phyloP scores from a whole-genome alignment of 73 alveolate genomes.

The Symbiodinium natans region DNA sequence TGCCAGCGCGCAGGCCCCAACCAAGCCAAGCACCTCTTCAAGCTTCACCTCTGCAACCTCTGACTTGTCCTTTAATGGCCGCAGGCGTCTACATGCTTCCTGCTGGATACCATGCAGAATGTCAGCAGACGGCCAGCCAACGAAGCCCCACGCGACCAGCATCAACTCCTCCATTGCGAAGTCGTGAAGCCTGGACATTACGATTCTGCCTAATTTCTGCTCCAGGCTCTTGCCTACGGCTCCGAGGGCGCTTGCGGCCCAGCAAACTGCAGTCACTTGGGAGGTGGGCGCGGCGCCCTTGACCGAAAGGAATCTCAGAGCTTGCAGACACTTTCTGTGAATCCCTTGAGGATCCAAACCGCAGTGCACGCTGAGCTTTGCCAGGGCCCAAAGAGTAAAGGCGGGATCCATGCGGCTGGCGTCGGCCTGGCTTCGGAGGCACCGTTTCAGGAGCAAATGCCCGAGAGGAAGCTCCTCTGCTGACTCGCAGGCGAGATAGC shows the following conservation, averaged over 20 bases:
- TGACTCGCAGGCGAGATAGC: not conserved
- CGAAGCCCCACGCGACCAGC: not conserved
- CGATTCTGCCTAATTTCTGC: not conserved
- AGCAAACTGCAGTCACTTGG: not conserved
- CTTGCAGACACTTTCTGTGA: not conserved
- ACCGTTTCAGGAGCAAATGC: not conserved
- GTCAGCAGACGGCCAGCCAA: not conserved
- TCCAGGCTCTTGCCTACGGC: not conserved
- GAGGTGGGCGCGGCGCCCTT: not conserved
- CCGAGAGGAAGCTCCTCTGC: not conserved
- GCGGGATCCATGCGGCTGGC: no score
- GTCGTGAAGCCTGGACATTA: not conserved
- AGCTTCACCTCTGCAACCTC: not conserved
- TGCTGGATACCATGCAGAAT: not conserved
- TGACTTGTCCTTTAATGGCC: not conserved
- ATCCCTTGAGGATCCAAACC: not conserved
- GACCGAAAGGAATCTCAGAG: not conserved
- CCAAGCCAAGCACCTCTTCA: not conserved
- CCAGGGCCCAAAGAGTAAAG: not conserved
- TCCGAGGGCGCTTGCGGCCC: constrained; percentile 2
- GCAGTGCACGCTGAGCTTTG: not conserved
- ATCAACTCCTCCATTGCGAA: not conserved
- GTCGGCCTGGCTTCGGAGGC: no score
- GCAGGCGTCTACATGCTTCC: not conserved
- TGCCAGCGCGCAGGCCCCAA: constrained; percentile 1